Conservation (phyloP, 192 early-diverging fungal genomes). For the Pilaira anomala region DNA sequence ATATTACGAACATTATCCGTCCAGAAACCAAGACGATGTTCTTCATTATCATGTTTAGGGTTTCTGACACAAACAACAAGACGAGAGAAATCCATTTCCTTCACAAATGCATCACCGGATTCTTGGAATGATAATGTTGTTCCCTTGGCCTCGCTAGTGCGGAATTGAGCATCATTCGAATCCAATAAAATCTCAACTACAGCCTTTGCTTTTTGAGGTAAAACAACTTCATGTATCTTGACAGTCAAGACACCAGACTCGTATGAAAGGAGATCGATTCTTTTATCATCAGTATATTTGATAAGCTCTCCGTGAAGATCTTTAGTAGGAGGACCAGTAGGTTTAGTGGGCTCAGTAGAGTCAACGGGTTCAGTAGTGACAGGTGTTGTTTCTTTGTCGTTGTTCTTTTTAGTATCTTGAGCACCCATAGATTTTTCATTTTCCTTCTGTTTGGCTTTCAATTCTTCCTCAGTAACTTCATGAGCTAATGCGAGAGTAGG, state of each 20-base stretch:
- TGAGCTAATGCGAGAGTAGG: constrained; percentile 16
- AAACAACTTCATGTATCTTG: constrained; percentile 43
- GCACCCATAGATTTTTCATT: not conserved
- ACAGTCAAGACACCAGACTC: constrained; percentile 54
- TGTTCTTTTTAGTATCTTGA: not conserved
- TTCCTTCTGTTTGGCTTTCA: not conserved
- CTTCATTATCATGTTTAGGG: constrained; percentile 36
- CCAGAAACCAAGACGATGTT: constrained; percentile 17
- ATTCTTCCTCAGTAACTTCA: not conserved
- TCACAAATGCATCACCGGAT: constrained; percentile 52
- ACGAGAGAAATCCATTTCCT: constrained; percentile 56
- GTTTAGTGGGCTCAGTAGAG: not conserved
- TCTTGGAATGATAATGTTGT: constrained; percentile 35
- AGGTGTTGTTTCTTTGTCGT: not conserved
- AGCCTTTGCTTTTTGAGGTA: constrained; percentile 1
- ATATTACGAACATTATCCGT: not conserved
- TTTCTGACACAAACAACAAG: constrained; percentile 39
- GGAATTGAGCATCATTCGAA: constrained; percentile 41
- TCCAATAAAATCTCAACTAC: constrained; percentile 52
- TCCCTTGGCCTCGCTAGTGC: constrained; percentile 37
- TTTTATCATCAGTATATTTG: constrained; percentile 19
- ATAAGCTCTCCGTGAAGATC: constrained; percentile 37
- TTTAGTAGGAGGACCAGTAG: constrained; percentile 2
- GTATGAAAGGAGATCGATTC: constrained; percentile 29
- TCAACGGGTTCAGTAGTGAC: not conserved